Conservation (phyloP, 352 stramenopile species). For the Globisporangium recalcitrans region DNA sequence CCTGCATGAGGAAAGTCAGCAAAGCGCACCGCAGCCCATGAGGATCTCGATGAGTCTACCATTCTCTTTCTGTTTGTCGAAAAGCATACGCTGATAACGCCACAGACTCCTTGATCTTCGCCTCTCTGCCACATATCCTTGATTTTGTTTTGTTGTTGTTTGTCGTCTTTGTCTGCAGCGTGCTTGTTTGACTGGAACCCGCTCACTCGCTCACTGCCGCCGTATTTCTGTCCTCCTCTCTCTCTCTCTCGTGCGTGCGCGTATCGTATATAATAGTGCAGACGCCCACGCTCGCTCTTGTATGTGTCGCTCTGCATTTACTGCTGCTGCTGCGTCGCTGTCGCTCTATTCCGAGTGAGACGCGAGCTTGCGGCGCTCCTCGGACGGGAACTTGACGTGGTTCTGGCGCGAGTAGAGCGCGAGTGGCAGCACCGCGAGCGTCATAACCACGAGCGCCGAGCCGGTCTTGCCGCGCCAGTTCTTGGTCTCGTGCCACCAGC, state of each 20-base stretch:
- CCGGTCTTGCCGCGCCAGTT: conserved; percentile 80
- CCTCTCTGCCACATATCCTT: neutral
- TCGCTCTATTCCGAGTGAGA: conserved; percentile 10
- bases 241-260: neutral
- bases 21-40: neutral
- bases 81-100: neutral
- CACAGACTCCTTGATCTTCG: neutral
- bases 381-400: conserved; percentile 65
- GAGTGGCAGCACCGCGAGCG: conserved; percentile 40
- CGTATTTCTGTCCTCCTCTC: neutral
- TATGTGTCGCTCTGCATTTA: neutral
- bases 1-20: too few species aligned
- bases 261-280: conserved; percentile 12
- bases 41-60: neutral
- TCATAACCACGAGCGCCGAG: conserved; percentile 49
- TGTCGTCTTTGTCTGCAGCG: neutral
- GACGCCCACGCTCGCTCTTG: neutral
- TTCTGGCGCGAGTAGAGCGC: conserved; percentile 58
- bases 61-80: neutral
- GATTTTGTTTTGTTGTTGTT: neutral
- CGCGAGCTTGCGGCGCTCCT: conserved; percentile 56
- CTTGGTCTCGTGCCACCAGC: conserved; percentile 83
- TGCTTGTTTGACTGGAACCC: neutral
- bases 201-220: neutral
- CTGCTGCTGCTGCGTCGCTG: neutral